A percentile compares a stretch with the other conserved stretches of the same genome.
Evolutionary conservation across 345 rosid genomes (phyloP).

Genomic region (Ceriops tagal): DNA sequence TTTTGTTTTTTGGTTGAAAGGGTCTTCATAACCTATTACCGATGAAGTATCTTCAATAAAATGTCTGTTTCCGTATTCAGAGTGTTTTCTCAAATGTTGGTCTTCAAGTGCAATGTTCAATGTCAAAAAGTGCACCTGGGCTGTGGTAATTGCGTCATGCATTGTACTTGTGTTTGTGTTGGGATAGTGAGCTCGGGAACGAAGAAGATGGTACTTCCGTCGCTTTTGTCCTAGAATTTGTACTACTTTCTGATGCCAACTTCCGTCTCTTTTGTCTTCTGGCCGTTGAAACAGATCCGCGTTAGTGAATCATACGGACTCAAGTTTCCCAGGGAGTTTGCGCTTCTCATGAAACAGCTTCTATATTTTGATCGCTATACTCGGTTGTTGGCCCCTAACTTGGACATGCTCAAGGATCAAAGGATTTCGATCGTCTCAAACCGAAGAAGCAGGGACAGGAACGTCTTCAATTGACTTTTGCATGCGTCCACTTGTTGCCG

Average conservation of each 20-base stretch:
- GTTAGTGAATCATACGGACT: slow-evolving; percentile 91
- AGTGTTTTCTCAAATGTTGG: too few relatives aligned
- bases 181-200: too few relatives aligned
- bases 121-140: too few relatives aligned
- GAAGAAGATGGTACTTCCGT: too few relatives aligned
- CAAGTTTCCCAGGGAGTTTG: slow-evolving; percentile 86
- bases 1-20: too few relatives aligned
- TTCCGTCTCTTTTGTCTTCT: slow-evolving; percentile 6
- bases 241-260: neutral
- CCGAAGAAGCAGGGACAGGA: slow-evolving; percentile 47
- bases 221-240: neutral
- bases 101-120: too few relatives aligned
- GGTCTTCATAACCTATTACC: too few relatives aligned
- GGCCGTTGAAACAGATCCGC: slow-evolving; percentile 45
- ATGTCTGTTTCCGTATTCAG: too few relatives aligned
- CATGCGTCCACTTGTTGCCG: neutral
- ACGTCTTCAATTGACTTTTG: slow-evolving; percentile 40
- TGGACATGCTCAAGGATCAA: slow-evolving; percentile 98
- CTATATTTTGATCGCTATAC: slow-evolving; percentile 94
- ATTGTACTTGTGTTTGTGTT: too few relatives aligned
- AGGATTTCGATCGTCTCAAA: slow-evolving; percentile 72
- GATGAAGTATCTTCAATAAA: too few relatives aligned
- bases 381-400: slow-evolving; percentile 74
- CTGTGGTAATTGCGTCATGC: too few relatives aligned
- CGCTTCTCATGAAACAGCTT: slow-evolving; percentile 96